Evolutionary conservation across 345 rosid genomes (phyloP), one percentile per base, ranked within the genome.

Genomic region (Turnera subulata): DNA sequence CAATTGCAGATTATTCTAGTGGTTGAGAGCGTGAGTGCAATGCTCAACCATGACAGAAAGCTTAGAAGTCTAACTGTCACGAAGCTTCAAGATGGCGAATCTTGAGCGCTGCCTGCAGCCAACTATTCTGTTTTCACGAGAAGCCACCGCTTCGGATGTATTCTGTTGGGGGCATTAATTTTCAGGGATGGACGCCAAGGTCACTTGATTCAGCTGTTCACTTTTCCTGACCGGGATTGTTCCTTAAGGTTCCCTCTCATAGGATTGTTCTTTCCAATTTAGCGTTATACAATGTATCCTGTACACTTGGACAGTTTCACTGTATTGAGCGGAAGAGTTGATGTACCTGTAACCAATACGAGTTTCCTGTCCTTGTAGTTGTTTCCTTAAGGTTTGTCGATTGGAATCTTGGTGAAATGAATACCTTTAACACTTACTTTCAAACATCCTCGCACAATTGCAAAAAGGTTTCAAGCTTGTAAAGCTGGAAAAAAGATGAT

Each of bases 1-100:
- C 8, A 12, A 25, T 33, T 64, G 76, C 89, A 86, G 99, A 83
- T 86, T 19, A 58, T 86, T 50, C 77, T 89, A 70, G 82, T 86
- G 53, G 89, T 85, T 22, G 96, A 93, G 81, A 80, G 94, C 45
- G 83, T 82, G 46, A 73, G 96, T 24, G 79, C 96, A 14, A 70
- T 93, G 82, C 88, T 89, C 76, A 85, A 84, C 65, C 86, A 80
- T 38, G 96, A 93, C 74, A 77, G 96, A 70, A 78, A 59, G 62
- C 74, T 89, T 56, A 64, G 62, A 51, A 80, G 73, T 62, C 70
- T 58, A 63, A 49, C 61, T 37, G 46, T 21, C 13, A 39, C 56
- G 18, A 80, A 67, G 56, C 69, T 57, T 65, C 46, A 17, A 64
- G 76, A 72, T 15, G 74, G 54, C 38, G 64, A 73, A 57, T 72